Percentiles rank a stretch among this genome's conserved stretches.
phyloP scores from a whole-genome alignment of 208 protist species.

The Wallacemonas rigidus region DNA sequence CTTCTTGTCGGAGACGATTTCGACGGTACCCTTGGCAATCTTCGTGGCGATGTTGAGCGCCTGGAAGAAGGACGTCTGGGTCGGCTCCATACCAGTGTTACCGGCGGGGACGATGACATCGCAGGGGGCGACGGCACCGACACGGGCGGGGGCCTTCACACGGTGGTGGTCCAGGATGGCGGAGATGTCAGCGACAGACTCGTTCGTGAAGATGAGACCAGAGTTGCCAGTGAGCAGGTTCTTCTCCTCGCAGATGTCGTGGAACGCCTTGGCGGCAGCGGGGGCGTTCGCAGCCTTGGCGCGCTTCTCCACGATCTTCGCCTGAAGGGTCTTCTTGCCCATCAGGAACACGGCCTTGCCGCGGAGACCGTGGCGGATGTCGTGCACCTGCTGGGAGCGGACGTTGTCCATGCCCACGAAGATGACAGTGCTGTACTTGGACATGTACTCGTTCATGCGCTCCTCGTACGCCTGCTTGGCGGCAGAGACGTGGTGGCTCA shows the following conservation, averaged over 20 bases:
- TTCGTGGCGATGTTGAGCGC: slow-evolving; percentile 99
- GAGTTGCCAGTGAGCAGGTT: slow-evolving; percentile 94
- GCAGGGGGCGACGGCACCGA: slow-evolving; percentile 96
- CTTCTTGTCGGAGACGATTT: slow-evolving; percentile 97
- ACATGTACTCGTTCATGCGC: slow-evolving; percentile 90
- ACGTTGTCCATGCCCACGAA: slow-evolving; percentile 98
- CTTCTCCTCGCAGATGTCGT: slow-evolving; percentile 52
- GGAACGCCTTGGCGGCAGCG: slow-evolving; percentile 58
- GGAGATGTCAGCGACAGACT: slow-evolving; percentile 90
- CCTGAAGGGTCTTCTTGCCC: slow-evolving; percentile 99
- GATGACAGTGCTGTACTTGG: slow-evolving; percentile 94
- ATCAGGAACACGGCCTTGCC: slow-evolving; percentile 96
- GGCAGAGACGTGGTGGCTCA: slow-evolving; percentile 62
- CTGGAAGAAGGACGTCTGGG: slow-evolving; percentile 99
- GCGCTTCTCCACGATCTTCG: slow-evolving; percentile 92
- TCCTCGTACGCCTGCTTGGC: slow-evolving; percentile 91
- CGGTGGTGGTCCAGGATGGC: slow-evolving; percentile 86
- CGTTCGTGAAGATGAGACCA: slow-evolving; percentile 98
- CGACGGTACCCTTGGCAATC: slow-evolving; percentile 98
- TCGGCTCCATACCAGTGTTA: slow-evolving; percentile 98
- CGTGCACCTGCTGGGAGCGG: slow-evolving; percentile 96
- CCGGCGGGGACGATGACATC: slow-evolving; percentile 96
- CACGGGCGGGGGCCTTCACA: slow-evolving; percentile 95
- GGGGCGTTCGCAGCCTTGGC: slow-evolving; percentile 51
- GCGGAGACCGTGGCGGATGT: slow-evolving; percentile 95